These are phyloP conservation scores for Colletotrichum acutatum DNA, from an alignment of 2,329 filamentous ascomycete species.

Conservation along the genomic window DNA sequence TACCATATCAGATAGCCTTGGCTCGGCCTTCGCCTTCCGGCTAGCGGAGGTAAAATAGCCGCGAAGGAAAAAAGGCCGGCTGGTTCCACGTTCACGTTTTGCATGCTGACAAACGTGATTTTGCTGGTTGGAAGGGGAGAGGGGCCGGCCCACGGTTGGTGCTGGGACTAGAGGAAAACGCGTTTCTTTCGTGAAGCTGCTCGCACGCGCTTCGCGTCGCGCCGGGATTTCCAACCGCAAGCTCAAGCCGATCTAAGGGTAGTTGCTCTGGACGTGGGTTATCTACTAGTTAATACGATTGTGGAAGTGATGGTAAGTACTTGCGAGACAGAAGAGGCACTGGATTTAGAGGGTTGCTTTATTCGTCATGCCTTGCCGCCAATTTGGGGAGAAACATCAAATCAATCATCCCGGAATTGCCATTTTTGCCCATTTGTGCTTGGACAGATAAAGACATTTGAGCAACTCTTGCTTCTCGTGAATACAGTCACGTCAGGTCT, in stretches of 20 bases:
- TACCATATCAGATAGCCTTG: constrained; percentile 7
- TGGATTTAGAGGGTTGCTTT: background rate
- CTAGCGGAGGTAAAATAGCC: background rate
- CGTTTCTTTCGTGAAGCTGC: background rate
- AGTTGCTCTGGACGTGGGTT: background rate
- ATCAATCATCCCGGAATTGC: background rate
- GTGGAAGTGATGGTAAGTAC: background rate
- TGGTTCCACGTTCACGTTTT: background rate
- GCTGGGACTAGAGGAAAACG: background rate
- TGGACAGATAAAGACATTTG: too few species aligned
- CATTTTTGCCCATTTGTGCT: too few species aligned
- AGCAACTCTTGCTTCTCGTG: background rate
- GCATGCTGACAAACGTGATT: background rate
- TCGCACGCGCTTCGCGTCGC: background rate
- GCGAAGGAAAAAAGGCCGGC: too few species aligned
- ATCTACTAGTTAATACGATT: background rate
- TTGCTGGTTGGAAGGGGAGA: background rate
- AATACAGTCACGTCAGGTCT: too few species aligned
- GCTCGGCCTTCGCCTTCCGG: constrained; percentile 11
- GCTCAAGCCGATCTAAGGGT: background rate
- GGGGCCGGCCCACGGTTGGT: background rate
- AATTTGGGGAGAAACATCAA: background rate
- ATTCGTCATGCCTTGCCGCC: background rate
- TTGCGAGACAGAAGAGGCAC: too few species aligned
- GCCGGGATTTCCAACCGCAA: background rate